Evolutionary conservation across 352 stramenopile species (phyloP).

Genomic region (Globisporangium megalacanthum): DNA sequence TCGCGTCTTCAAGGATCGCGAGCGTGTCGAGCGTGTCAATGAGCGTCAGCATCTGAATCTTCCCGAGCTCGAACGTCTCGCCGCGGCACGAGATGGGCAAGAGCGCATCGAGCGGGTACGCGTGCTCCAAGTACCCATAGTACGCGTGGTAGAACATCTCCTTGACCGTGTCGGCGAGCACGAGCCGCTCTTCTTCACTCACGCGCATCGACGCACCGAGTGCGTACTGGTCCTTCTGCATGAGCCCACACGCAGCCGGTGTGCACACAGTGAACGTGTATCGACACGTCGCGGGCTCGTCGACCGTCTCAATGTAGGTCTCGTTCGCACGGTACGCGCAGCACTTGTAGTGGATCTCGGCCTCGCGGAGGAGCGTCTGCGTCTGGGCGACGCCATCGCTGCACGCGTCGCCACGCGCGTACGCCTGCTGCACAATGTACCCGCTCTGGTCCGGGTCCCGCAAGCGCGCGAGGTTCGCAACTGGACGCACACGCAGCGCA

Average conservation of each 20-base stretch:
- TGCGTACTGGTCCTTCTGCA: conserved; percentile 69
- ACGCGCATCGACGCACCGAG: conserved; percentile 40
- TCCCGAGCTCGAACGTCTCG: conserved; percentile 70
- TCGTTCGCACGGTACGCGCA: conserved; percentile 75
- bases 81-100: conserved; percentile 63
- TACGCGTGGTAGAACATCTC: conserved; percentile 91
- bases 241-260: conserved; percentile 60
- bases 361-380: conserved; percentile 14
- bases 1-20: conserved; percentile 72
- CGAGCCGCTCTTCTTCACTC: conserved; percentile 46
- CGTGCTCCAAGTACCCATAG: conserved; percentile 75
- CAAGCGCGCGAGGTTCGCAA: conserved; percentile 31
- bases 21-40: conserved; percentile 91
- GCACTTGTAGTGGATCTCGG: conserved; percentile 65
- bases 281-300: conserved; percentile 42
- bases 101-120: conserved; percentile 81
- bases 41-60: conserved; percentile 83
- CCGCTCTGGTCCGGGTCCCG: conserved; percentile 45
- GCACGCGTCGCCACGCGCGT: conserved; percentile 38
- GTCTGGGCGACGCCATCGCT: conserved; percentile 10
- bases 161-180: conserved; percentile 57
- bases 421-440: conserved; percentile 54
- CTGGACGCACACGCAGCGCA: conserved; percentile 31
- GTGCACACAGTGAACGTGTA: conserved; percentile 73
- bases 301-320: conserved; percentile 69